Evolutionary conservation across 768 basidiomycete genomes (phyloP), one percentile per base, ranked within the genome.

Genomic region (Paxillus ammoniavirescens): DNA sequence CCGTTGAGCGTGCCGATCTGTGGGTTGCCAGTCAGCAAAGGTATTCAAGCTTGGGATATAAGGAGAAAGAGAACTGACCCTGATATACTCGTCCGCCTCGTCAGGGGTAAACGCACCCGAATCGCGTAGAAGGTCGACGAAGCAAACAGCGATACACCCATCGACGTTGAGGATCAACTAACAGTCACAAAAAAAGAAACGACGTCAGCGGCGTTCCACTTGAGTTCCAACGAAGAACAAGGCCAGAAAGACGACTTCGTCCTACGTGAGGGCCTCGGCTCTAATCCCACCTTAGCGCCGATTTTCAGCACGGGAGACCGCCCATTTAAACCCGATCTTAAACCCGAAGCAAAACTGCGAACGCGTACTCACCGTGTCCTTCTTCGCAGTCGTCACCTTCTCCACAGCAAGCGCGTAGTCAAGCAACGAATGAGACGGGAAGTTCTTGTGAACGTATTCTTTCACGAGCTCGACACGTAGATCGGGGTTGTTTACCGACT

Each of bases 81-180:
- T 94, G 78, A 93, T 93, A 79, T 98, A 98, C 73, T 98, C 96
- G 51, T 94, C 89, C 6, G 94, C 95, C 73, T 98, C 96, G 54
- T 98, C 95, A 10, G 87, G 80, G 1, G 89, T 92, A 82, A 99
- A 98, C 8, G 95, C 95, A 53, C 95, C 95, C 50, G 82, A 86
- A 71, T 94, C 92, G 37, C 89, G 84, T 58, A 97, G 83, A 48
- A 98, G 82, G 73, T 98, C 95, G 60, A 95, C 93, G 79, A 97
- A 97, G 77, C 90, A 95, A 56, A 92, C 94, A 40, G 93, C 93
- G 58, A 96, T 93, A 75, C 90, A 93, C 35, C 93, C 94, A 58
- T 97, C 95, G 59, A 98, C 93, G 75, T 98, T 98, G 53, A 98
- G 80, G 76, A 98, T 96, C 65, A 96, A 84, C 84, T 87, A 57